These are phyloP conservation scores for Phialophora chinensis DNA, from an alignment of 2,329 filamentous ascomycete species.

Conservation along the genomic window DNA sequence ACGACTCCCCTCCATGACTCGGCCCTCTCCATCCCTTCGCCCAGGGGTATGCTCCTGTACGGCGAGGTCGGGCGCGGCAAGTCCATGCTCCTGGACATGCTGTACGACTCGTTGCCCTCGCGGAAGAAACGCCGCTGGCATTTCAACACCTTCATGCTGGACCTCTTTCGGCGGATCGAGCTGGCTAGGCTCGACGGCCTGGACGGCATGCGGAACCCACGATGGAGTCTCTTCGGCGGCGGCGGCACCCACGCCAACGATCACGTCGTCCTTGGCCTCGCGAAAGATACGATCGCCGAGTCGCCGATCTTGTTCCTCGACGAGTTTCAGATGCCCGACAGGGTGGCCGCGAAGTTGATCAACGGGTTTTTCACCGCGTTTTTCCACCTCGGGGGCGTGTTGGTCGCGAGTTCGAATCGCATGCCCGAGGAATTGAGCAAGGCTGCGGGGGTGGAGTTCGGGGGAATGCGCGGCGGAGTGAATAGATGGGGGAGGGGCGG, in stretches of 20 bases:
- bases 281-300: slow-evolving; percentile 74
- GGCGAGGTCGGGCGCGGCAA: slow-evolving; percentile 85
- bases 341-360: slow-evolving; percentile 77
- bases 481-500: not conserved
- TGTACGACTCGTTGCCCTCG: slow-evolving; percentile 78
- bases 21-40: slow-evolving; percentile 73
- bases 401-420: slow-evolving; percentile 80
- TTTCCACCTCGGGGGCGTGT: slow-evolving; percentile 80
- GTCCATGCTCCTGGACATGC: slow-evolving; percentile 80
- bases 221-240: slow-evolving; percentile 20
- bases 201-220: slow-evolving; percentile 6
- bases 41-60: slow-evolving; percentile 75
- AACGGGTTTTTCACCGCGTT: slow-evolving; percentile 79
- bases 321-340: slow-evolving; percentile 82
- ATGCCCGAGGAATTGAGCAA: slow-evolving; percentile 83
- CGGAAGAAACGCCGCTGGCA: slow-evolving; percentile 77
- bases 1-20: slow-evolving; percentile 74
- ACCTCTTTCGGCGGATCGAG: slow-evolving; percentile 75
- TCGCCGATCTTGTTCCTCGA: slow-evolving; percentile 80
- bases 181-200: slow-evolving; percentile 58
- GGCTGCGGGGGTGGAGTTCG: slow-evolving; percentile 73
- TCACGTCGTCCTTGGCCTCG: slow-evolving; percentile 74
- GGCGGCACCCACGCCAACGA: slow-evolving; percentile 54
- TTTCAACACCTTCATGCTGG: slow-evolving; percentile 86
- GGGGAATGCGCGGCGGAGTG: slow-evolving; percentile 24